Base-by-base conservation (phyloP, 208 protist genomes). In the Phytomonas francai region DNA sequence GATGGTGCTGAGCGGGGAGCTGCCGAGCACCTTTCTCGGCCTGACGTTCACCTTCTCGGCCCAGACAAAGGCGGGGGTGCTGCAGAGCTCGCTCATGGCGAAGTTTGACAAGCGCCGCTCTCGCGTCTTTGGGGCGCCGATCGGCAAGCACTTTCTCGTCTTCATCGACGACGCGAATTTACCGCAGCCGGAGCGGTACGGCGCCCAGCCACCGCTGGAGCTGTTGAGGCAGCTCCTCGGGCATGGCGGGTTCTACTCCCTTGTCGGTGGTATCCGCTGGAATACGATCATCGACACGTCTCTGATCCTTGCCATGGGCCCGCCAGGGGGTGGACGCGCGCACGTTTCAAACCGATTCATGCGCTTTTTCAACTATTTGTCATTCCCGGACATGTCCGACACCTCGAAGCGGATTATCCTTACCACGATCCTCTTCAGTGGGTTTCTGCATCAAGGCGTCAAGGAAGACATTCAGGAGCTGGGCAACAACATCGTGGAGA, bases 341-440 rank as follows among this genome's bases (percentile, higher is more conserved):
- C 79, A 79, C 27, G 75, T 99, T 22, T 98, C 97, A n/a, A 95
- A 94, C 70, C 87, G 98, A 56, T 95, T 99, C 70, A 93, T 98
- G 84, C 85, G 98, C 31, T 97, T 99, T 77, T 99, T 99, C 80
- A 99, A 99, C 81, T 87, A 98, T 68, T 72, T 99, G 29, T 74
- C 89, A 14, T 98, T 99, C 74, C 87, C 93, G 9, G 97, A 99
- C 67, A 90, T 99, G 89, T 93, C 91, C 3, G 81, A 98, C 70
- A 72, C 74, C 19, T 97, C 95, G 49, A 90, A 98, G 69, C 86
- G 79, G 11, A 78, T 76, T 30, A 99, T 99, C 73, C 96, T 99
- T 65, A 84, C 78, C 61, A 96, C 93, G 12, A 98, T 99, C 69
- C 64, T 99, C n/a, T 63, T 42, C 33, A 83, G 80, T 16, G 96